Percentiles rank a stretch among this genome's conserved stretches.
phyloP scores from a whole-genome alignment of 345 rosid species.

The Melaleuca alternifolia region DNA sequence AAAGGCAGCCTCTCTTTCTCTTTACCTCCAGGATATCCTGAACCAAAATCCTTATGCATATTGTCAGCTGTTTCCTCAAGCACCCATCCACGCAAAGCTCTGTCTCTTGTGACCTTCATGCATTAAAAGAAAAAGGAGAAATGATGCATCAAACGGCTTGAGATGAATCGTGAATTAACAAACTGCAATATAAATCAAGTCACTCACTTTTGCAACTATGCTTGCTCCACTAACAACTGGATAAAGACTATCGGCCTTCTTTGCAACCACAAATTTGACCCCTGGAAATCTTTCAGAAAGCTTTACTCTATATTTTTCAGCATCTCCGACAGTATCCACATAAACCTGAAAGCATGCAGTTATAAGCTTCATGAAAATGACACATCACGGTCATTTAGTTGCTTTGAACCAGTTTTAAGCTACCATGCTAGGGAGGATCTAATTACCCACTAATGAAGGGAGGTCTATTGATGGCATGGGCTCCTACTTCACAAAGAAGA shows the following conservation, averaged over 20 bases:
- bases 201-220: conserved; percentile 88
- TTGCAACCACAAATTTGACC: conserved; percentile 77
- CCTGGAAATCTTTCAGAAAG: conserved; percentile 72
- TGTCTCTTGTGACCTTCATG: conserved; percentile 80
- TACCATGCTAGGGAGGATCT: neutral
- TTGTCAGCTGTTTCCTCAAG: conserved; percentile 73
- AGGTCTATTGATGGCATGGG: neutral
- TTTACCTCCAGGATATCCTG: conserved; percentile 97
- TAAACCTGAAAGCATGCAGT: conserved; percentile 43
- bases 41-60: conserved; percentile 67
- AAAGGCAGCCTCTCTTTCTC: neutral
- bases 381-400: neutral
- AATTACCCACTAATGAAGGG: neutral
- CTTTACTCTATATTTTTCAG: conserved; percentile 76
- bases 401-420: neutral
- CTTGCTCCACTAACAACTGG: conserved; percentile 97
- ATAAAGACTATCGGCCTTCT: conserved; percentile 95
- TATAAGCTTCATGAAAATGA: neutral
- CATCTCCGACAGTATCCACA: conserved; percentile 89
- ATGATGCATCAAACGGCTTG: neutral
- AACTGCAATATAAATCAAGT: neutral
- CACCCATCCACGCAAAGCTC: conserved; percentile 74
- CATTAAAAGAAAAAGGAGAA: neutral
- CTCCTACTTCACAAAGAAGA: neutral
- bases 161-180: neutral